Evolutionary conservation across 441 rosid species (phyloP).

Genomic region (Melastoma candidum): DNA sequence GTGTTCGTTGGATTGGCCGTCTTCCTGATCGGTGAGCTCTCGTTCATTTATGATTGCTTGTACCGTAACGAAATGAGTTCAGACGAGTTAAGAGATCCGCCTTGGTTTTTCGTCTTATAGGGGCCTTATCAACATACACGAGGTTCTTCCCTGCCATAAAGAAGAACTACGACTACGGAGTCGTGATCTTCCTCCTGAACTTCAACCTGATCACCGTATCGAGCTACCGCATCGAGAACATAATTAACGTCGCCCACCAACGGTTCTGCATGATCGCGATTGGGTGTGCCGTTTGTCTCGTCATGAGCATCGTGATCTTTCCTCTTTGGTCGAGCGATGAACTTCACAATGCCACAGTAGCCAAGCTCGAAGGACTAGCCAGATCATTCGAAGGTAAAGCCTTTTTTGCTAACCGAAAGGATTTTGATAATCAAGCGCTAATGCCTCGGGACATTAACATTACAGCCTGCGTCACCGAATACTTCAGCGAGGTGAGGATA

Average conservation of each 20-base stretch:
- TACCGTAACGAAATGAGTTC: too few relatives aligned
- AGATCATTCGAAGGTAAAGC: slow-evolving; percentile 55
- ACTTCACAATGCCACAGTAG: slow-evolving; percentile 59
- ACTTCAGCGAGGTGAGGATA: slow-evolving; percentile 30
- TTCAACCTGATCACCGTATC: slow-evolving; percentile 74
- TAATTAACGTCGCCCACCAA: slow-evolving; percentile 53
- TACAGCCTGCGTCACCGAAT: slow-evolving; percentile 68
- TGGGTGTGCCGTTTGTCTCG: slow-evolving; percentile 67
- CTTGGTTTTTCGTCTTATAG: slow-evolving; percentile 23
- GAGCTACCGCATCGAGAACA: slow-evolving; percentile 53
- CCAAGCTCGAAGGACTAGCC: slow-evolving; percentile 74
- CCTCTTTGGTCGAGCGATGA: slow-evolving; percentile 90
- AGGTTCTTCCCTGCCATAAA: slow-evolving; percentile 74
- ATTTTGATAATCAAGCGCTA: too few relatives aligned
- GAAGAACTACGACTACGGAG: slow-evolving; percentile 79
- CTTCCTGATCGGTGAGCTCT: slow-evolving; percentile 40
- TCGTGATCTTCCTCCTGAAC: slow-evolving; percentile 74
- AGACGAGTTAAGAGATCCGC: slow-evolving; percentile 9
- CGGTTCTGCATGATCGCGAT: slow-evolving; percentile 59
- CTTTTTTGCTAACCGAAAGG: not conserved
- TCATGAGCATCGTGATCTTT: slow-evolving; percentile 54
- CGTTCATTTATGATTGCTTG: too few relatives aligned
- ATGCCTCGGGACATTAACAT: not conserved
- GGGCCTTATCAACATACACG: slow-evolving; percentile 56
- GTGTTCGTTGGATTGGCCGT: slow-evolving; percentile 64